Evolutionary conservation across 345 rosid genomes (phyloP).

Genomic region (Sonneratia alba): DNA sequence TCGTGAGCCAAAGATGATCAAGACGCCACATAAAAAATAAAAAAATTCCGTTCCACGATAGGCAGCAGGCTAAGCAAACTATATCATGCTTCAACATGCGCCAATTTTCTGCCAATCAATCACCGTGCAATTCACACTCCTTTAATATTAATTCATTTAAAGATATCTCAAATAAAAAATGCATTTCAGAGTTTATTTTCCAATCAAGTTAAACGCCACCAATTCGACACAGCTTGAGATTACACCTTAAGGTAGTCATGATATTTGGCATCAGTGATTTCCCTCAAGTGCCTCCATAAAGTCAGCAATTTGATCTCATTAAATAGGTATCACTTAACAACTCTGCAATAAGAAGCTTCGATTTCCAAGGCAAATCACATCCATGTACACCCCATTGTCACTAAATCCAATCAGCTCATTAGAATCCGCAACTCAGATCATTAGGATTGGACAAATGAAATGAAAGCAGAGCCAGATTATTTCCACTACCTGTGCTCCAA

Average conservation of each 20-base stretch:
- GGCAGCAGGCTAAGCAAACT: not conserved
- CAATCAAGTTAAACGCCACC: not conserved
- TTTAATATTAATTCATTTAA: not conserved
- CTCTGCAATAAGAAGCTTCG: not conserved
- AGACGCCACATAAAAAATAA: not conserved
- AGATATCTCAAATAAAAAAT: not conserved
- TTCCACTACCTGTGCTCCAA: constrained; percentile 64
- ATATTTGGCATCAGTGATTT: not conserved
- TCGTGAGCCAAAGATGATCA: not conserved
- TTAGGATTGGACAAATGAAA: not conserved
- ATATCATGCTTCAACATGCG: not conserved
- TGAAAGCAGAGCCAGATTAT: not conserved
- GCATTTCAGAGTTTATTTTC: not conserved
- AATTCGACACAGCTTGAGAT: not conserved
- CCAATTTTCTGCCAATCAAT: not conserved
- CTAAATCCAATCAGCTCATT: not conserved
- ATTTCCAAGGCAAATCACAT: not conserved
- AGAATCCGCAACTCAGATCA: not conserved
- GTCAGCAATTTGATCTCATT: not conserved
- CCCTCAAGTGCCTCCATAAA: not conserved
- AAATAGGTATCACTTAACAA: not conserved
- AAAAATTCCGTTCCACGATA: not conserved
- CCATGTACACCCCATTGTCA: not conserved
- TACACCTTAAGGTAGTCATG: not conserved
- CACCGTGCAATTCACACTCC: not conserved